Evolutionary conservation across 495 filamentous ascomycete genomes (phyloP).

Genomic region (Xylaria intraflava): DNA sequence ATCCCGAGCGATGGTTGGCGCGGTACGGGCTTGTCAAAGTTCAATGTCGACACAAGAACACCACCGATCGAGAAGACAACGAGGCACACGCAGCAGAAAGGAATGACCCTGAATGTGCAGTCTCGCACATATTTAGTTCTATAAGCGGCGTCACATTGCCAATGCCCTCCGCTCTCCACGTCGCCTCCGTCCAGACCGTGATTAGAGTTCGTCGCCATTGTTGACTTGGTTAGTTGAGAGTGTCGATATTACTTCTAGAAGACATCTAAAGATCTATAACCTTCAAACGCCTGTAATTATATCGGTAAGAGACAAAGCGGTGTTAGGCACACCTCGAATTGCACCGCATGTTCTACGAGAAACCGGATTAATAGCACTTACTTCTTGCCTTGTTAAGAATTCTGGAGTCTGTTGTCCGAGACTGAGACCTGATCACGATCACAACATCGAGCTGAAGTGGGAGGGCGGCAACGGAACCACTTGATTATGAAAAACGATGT

Average conservation of each 20-base stretch:
- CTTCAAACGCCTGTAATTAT: slow-evolving; percentile 12
- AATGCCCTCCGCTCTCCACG: slow-evolving; percentile 10
- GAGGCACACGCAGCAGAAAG: slow-evolving; percentile 11
- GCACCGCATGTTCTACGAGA: slow-evolving; percentile 16
- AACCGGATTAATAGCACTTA: background rate
- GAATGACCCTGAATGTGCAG: slow-evolving; percentile 20
- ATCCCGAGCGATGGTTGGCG: slow-evolving; percentile 14
- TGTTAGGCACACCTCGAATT: slow-evolving; percentile 12
- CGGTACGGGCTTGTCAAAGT: slow-evolving; percentile 11
- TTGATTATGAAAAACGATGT: too few species aligned
- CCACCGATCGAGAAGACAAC: slow-evolving; percentile 14
- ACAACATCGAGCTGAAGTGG: background rate
- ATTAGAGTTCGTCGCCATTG: slow-evolving; percentile 16
- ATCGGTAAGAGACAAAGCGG: background rate
- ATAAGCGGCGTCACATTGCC: background rate
- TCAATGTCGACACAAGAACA: slow-evolving; percentile 13
- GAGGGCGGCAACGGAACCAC: too few species aligned
- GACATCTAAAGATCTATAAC: background rate
- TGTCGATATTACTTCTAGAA: background rate
- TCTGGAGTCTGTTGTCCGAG: background rate
- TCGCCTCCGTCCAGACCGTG: slow-evolving; percentile 2
- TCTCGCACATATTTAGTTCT: slow-evolving; percentile 10
- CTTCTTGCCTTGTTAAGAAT: background rate
- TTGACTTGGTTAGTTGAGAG: background rate
- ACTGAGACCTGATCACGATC: background rate